A percentile compares a stretch with the other conserved stretches of the same genome.
Conservation (phyloP, 139 green algal species). For the Micractinium sp. region DNA sequence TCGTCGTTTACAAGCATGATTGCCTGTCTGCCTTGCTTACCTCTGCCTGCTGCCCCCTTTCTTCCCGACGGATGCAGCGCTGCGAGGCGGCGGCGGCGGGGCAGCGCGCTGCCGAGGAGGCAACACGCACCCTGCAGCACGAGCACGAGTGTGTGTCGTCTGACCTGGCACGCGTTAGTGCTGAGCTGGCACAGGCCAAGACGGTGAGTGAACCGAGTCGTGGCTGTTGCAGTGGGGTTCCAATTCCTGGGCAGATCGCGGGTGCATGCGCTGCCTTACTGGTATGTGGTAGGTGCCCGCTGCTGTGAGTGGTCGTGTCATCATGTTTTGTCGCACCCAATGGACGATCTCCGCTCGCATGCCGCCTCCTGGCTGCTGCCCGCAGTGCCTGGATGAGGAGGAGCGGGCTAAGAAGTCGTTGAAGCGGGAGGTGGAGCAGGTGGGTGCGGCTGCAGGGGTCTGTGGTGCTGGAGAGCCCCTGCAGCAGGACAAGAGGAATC, state of each 20-base stretch:
- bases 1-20: not conserved
- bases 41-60: not conserved
- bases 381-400: not conserved
- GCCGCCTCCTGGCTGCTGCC: not conserved
- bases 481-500: too few relatives aligned
- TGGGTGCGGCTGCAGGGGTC: not conserved
- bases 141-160: slow-evolving; percentile 10
- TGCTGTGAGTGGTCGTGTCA: not conserved
- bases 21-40: not conserved
- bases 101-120: slow-evolving; percentile 15
- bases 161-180: not conserved
- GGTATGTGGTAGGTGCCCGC: not conserved
- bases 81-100: not conserved
- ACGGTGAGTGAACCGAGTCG: not conserved
- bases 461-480: not conserved
- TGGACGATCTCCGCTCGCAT: too few relatives aligned
- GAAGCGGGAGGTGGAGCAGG: slow-evolving; percentile 26
- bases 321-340: too few relatives aligned
- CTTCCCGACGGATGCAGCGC: not conserved
- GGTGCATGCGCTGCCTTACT: too few relatives aligned
- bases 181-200: slow-evolving; percentile 13
- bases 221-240: not conserved
- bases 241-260: too few relatives aligned
- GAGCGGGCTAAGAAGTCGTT: slow-evolving; percentile 3
- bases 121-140: not conserved